Evolutionary conservation across 2,329 filamentous ascomycete species (phyloP).

Genomic region (Xylariaceae sp.): DNA sequence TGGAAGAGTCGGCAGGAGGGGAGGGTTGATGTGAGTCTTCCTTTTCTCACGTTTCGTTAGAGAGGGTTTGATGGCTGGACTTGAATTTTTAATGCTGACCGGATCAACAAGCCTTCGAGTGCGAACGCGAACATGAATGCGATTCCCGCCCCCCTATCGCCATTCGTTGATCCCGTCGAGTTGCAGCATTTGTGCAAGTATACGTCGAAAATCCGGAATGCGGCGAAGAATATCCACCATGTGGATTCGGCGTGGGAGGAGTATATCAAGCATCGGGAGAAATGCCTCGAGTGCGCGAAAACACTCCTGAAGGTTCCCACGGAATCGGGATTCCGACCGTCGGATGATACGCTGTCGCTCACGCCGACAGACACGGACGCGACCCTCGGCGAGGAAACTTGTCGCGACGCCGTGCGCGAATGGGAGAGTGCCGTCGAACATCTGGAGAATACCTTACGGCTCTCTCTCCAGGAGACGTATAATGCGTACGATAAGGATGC

Average conservation of each 20-base stretch:
- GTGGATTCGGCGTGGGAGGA: conserved; percentile 43
- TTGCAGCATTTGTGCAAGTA: conserved; percentile 15
- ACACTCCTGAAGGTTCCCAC: conserved; percentile 24
- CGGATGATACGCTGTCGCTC: conserved; percentile 6
- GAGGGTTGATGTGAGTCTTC: no score
- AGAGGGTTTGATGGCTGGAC: no score
- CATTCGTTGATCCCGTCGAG: conserved; percentile 10
- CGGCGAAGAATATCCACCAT: conserved; percentile 12
- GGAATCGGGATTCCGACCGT: not conserved
- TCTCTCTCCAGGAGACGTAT: conserved; percentile 42
- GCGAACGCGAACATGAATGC: conserved; percentile 1
- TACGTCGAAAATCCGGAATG: conserved; percentile 11
- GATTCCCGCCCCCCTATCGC: conserved; percentile 8
- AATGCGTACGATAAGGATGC: conserved; percentile 41
- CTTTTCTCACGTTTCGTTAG: no score
- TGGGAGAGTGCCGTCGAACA: conserved; percentile 42
- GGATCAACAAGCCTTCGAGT: conserved; percentile 2
- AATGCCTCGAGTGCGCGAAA: conserved; percentile 38
- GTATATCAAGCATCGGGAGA: conserved; percentile 39
- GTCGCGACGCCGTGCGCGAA: conserved; percentile 38
- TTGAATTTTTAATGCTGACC: no score
- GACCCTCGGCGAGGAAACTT: conserved; percentile 21
- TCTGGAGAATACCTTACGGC: conserved; percentile 38
- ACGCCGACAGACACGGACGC: conserved; percentile 11
- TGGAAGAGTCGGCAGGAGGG: not conserved